Evolutionary conservation across 768 basidiomycete genomes (phyloP), one percentile per base, ranked within the genome.

Genomic region (Candolleomyces efflorescens): DNA sequence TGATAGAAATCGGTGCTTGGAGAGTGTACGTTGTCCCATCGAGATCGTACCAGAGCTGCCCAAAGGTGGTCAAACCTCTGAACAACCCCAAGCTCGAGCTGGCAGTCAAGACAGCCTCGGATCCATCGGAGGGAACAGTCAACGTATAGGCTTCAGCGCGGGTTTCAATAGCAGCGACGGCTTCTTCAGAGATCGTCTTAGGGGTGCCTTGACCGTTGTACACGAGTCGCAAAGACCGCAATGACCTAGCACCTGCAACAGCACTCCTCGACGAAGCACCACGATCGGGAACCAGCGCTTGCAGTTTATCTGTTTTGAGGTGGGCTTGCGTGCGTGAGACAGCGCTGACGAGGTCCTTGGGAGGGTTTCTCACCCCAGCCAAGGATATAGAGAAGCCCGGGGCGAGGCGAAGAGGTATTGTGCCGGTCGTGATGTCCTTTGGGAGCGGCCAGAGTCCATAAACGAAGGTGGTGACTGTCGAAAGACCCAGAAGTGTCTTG

Each of bases 31-130:
- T 77, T 23, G 71, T 71, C n/a, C 76, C 79, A 23, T 75, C 66
- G 60, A 73, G 68, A 54, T 80, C 71, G 66, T 88, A 90, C 80
- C 87, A 87, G 24, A 91, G 66, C 65, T 87, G 86, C 20, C 73
- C 72, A 67, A 93, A 92, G 3, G 89, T 92, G 3, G 88, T 85
- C 63, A 92, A 67, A 10, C 90, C 91, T 58, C 90, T 74, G 65
- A 86, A 81, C 50, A 91, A 67, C 0, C 90, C 90, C 51, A 91
- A 69, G 0, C 85, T 82, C 44, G 85, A 83, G 62, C 82, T 86
- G 12, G 89, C 86, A 0, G 63, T 70, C 55, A 93, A 68, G 1
- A 69, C 75, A 15, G 85, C 87, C 22, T 67, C 68, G 0, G 78
- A 75, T 10, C 87, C 88, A 61, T 85, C 77, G 6, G 70, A 68